Base-by-base conservation (phyloP, 257 asterid genomes). In the Linaria vulgaris region DNA sequence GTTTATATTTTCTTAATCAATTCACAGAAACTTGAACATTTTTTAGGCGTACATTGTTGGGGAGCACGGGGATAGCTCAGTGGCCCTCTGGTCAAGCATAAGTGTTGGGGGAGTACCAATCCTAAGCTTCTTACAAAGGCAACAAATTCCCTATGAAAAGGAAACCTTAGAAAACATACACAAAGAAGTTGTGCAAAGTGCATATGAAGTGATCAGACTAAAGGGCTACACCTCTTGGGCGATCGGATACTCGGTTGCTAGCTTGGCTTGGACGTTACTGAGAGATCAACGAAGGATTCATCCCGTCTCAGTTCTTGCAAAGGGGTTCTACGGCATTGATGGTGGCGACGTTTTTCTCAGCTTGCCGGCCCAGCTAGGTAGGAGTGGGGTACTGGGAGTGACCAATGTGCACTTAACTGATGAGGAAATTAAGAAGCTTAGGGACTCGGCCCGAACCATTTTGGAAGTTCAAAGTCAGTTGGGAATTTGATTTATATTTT, bases 151-250 rank as follows among this genome's bases (percentile, higher is more conserved):
- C 0, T 90, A 85, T 37, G 96, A 90, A 73, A 83, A 83, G 64
- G 87, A 82, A 50, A 87, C 86, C 0, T 78, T 90, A 0, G 91
- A 79, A 63, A 78, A 72, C 63, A 90, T 90, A 38, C 88, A 83
- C 68, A 82, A 82, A 59, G 83, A 82, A 68, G 97, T 90, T 0
- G 89, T 87, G 17, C 83, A 82, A 11, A 63, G 96, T 12, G 97
- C 97, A 1, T 85, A 87, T 48, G 96, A 90, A 57, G 97, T 90
- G 23, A 90, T 90, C 56, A 74, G 62, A 9, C 73, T 90, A 56
- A 90, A 90, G 72, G 97, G 97, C 56, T 90, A 90, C 86, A 90
- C 96, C 19, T 90, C 97, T 0, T 90, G 97, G 97, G 97, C 97
- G 3, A 86, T 90, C 0, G 97, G 97, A 3, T 90, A 90, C 72